These are phyloP conservation scores for Saccharomycopsis oosterbeekiorum DNA, from an alignment of 805 yeast species.

Conservation along the genomic window DNA sequence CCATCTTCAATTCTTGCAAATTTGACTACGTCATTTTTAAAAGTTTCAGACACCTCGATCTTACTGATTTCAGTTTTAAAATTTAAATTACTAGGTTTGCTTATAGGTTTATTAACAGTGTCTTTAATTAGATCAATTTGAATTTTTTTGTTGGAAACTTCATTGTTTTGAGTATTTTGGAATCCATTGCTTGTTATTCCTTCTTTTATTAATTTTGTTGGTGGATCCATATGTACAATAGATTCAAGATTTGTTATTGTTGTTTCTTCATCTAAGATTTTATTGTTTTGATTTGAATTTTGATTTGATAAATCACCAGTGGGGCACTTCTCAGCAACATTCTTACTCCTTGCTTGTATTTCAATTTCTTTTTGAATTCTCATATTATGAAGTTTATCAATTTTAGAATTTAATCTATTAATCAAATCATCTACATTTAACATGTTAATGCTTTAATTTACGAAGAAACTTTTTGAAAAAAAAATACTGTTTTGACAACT, in stretches of 20 bases:
- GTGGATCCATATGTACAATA: not conserved
- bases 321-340: not conserved
- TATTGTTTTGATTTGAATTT: not conserved
- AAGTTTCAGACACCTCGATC: not conserved
- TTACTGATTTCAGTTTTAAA: not conserved
- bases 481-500: not conserved
- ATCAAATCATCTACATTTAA: not conserved
- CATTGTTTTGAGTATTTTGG: not conserved
- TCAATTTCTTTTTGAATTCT: not conserved
- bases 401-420: not conserved
- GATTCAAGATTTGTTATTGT: not conserved
- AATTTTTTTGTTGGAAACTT: not conserved
- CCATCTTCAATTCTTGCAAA: not conserved
- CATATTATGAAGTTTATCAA: not conserved
- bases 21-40: not conserved
- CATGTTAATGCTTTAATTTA: not conserved
- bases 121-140: not conserved
- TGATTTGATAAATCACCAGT: not conserved
- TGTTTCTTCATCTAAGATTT: not conserved
- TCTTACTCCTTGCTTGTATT: not conserved
- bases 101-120: not conserved
- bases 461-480: not conserved
- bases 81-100: not conserved
- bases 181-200: not conserved
- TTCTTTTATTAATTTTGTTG: too few relatives aligned